Evolutionary conservation across 2,329 filamentous ascomycete species (phyloP).

Genomic region (Tolypocladium tropicale): DNA sequence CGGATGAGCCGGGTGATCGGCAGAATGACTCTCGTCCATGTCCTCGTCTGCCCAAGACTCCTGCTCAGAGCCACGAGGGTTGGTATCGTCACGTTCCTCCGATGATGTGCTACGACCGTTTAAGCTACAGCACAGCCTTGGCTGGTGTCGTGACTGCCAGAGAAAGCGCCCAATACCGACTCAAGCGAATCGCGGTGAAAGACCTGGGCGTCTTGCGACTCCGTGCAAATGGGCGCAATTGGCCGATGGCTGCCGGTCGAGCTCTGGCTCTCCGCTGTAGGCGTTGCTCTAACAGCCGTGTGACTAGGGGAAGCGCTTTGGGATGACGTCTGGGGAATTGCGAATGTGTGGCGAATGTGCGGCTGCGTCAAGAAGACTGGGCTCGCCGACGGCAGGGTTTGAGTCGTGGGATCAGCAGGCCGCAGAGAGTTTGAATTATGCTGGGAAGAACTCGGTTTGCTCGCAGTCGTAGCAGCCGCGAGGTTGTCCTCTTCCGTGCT

Average conservation of each 20-base stretch:
- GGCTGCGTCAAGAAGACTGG: slow-evolving; percentile 9
- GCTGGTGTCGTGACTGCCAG: slow-evolving; percentile 6
- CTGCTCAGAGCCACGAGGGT: neutral
- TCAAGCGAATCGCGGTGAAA: slow-evolving; percentile 6
- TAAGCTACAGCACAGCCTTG: neutral
- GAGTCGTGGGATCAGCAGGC: neutral
- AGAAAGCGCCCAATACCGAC: slow-evolving; percentile 5
- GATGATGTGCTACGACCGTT: neutral
- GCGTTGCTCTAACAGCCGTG: slow-evolving; percentile 2
- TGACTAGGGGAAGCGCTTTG: neutral
- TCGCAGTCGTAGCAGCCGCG: neutral
- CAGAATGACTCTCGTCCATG: neutral
- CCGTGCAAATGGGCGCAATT: neutral
- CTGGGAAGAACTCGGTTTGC: neutral
- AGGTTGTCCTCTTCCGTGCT: neutral
- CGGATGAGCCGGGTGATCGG: neutral
- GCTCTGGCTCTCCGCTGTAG: neutral
- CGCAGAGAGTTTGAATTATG: neutral
- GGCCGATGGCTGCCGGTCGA: neutral
- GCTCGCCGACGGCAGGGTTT: neutral
- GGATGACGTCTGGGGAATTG: slow-evolving; percentile 2
- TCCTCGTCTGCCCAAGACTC: neutral
- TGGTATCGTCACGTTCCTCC: neutral
- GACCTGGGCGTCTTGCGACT: slow-evolving; percentile 19
- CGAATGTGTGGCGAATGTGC: neutral